These are phyloP conservation scores for Vicia sativa DNA, from an alignment of 306 rosid genomes.

Conservation along the genomic window DNA sequence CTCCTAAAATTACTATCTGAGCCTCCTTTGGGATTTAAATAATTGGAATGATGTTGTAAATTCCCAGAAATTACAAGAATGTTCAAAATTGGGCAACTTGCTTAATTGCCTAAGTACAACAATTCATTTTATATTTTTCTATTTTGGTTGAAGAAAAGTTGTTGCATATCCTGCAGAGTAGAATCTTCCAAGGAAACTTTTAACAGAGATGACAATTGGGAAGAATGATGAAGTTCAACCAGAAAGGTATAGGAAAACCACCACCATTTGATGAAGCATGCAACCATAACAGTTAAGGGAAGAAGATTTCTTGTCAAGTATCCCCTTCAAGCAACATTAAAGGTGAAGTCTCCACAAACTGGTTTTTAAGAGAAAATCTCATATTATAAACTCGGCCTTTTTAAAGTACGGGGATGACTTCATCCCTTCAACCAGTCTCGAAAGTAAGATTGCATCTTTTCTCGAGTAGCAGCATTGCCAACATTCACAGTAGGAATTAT, in stretches of 20 bases:
- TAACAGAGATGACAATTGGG: constrained; percentile 10
- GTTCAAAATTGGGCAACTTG: constrained; percentile 7
- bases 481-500: constrained; percentile 60
- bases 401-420: constrained; percentile 20
- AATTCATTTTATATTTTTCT: constrained; percentile 3
- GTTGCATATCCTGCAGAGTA: constrained; percentile 13
- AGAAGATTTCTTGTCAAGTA: neutral
- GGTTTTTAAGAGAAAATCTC: constrained; percentile 3
- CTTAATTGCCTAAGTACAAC: constrained; percentile 4
- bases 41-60: constrained; percentile 1
- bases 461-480: constrained; percentile 50
- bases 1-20: neutral
- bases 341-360: constrained; percentile 13
- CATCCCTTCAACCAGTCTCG: constrained; percentile 51
- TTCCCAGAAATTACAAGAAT: constrained; percentile 14
- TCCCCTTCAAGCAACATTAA: constrained; percentile 13
- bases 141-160: constrained; percentile 2
- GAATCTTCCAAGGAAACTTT: constrained; percentile 16
- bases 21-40: constrained; percentile 5
- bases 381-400: constrained; percentile 6
- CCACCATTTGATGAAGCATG: constrained; percentile 24
- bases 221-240: constrained; percentile 1
- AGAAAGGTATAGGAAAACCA: constrained; percentile 8
- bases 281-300: neutral
- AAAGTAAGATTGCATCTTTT: constrained; percentile 62